A percentile compares a stretch with the other conserved stretches of the same genome.
Evolutionary conservation across 2,329 filamentous ascomycete genomes (phyloP).

Genomic region (Trichoderma sp.): DNA sequence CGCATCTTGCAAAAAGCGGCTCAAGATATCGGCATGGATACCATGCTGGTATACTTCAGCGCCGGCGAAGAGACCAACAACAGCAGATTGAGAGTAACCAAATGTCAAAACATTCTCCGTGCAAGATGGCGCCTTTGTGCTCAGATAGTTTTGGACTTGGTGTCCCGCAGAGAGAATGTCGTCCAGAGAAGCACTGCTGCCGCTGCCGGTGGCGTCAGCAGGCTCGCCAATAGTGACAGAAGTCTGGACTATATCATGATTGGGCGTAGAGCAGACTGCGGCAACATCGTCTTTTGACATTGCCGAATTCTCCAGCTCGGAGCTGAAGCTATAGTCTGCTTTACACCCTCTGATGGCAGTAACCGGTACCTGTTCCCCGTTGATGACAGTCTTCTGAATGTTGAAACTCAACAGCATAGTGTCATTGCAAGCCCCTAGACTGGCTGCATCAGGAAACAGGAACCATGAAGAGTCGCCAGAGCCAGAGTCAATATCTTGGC

Average conservation of each 20-base stretch:
- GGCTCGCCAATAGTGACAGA: conserved; percentile 6
- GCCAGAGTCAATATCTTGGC: neutral
- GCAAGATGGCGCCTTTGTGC: conserved; percentile 22
- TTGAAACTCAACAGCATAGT: neutral
- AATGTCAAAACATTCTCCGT: conserved; percentile 23
- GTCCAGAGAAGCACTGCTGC: neutral
- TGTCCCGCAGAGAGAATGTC: conserved; percentile 4
- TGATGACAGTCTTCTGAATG: neutral
- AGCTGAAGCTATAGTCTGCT: neutral
- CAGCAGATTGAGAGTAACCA: conserved; percentile 23
- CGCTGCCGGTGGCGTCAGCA: neutral
- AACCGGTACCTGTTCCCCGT: neutral
- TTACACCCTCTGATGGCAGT: conserved; percentile 5
- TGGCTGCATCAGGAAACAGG: conserved; percentile 7
- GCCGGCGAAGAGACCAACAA: conserved; percentile 28
- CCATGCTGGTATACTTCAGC: conserved; percentile 29
- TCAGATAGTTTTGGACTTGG: conserved; percentile 10
- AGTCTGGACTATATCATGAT: neutral
- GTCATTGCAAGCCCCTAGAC: conserved; percentile 9
- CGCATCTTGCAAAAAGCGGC: neutral
- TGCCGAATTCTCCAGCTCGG: neutral
- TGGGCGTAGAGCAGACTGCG: conserved; percentile 16
- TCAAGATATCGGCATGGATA: conserved; percentile 23
- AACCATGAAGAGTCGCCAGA: neutral
- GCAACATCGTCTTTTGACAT: conserved; percentile 4